A percentile compares a stretch with the other conserved stretches of the same genome.
Evolutionary conservation across 371 early-diverging fungal species (phyloP).

Genomic region (Zopfochytrium polystomum): DNA sequence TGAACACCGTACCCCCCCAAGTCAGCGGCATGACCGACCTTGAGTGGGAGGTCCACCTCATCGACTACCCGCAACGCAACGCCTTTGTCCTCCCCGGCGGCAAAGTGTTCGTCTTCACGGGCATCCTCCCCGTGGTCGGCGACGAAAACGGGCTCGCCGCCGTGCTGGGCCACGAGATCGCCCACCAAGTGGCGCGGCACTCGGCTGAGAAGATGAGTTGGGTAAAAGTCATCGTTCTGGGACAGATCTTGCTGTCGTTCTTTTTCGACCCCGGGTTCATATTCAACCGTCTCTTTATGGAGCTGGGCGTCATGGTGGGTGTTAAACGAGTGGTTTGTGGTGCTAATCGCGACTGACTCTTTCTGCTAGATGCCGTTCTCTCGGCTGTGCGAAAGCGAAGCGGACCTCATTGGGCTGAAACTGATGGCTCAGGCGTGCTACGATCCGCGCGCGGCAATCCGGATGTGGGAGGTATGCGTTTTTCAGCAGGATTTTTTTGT

Average conservation of each 20-base stretch:
- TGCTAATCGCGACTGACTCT: conserved; percentile 53
- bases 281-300: too few relatives aligned
- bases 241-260: conserved; percentile 48
- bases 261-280: conserved; percentile 54
- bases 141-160: conserved; percentile 91
- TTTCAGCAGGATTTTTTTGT: not conserved
- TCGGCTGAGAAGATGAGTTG: conserved; percentile 70
- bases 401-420: conserved; percentile 79
- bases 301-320: too few relatives aligned
- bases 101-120: conserved; percentile 89
- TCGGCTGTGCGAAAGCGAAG: conserved; percentile 81
- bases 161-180: conserved; percentile 59
- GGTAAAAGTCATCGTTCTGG: conserved; percentile 59
- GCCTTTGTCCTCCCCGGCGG: conserved; percentile 92
- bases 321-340: too few relatives aligned
- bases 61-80: conserved; percentile 74
- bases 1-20: not conserved
- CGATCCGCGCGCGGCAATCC: conserved; percentile 74
- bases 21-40: conserved; percentile 37
- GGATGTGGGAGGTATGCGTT: conserved; percentile 43
- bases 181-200: conserved; percentile 70
- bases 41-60: conserved; percentile 58
- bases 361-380: conserved; percentile 74
- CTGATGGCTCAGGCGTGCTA: conserved; percentile 93
- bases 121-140: conserved; percentile 73